Base-by-base conservation (phyloP, 148 eudicot species). In the Fagopyrum homotropicum region DNA sequence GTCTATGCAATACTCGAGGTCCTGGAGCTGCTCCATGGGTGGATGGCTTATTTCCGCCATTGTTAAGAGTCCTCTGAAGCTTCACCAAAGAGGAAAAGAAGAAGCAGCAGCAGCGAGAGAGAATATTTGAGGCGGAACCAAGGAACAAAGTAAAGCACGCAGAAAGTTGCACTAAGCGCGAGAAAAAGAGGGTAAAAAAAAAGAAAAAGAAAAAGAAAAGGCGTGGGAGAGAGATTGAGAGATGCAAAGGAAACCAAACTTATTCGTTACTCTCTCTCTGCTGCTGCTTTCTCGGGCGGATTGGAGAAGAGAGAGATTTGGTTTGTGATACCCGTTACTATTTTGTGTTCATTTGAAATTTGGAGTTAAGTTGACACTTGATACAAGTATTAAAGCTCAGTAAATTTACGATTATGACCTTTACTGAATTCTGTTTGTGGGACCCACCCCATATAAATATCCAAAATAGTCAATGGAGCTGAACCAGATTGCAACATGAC, bases 1-100 rank as follows among this genome's bases (percentile, higher is more conserved):
- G 81, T 94, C 98, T 77, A 94, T 94, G 88, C 98, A 94, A 80
- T 91, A 94, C 72, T 94, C 98, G 54, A 94, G 93, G 97, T 94
- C 98, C 75, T 94, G 98, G 2, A 91, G 98, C 88, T 94, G 98
- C 56, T 94, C 98, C 98, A 94, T 91, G 64, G 98, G 98, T 40
- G 80, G 96, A 80, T 90, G 93, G 45, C 72, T 83, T 60, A 94
- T 94, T 77, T 94, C 97, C 55, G 97, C 92, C 97, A 91, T 91
- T 88, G 82, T 66, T 82, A 81, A 72, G 79, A 54, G 55, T 35
- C 81, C 79, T 79, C 60, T 16, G 12, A 55, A 68, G 78, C 76
- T 82, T 76, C 82, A 45, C 68, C 17, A 52, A 11, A 16, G 48
- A 46, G 44, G 43, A 44, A 9, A 0, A 29, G 77, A 35, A 69